A percentile compares a stretch with the other conserved stretches of the same genome.
Conservation (phyloP, 2,329 filamentous ascomycete species). For the Aureobasidium subglaciale region DNA sequence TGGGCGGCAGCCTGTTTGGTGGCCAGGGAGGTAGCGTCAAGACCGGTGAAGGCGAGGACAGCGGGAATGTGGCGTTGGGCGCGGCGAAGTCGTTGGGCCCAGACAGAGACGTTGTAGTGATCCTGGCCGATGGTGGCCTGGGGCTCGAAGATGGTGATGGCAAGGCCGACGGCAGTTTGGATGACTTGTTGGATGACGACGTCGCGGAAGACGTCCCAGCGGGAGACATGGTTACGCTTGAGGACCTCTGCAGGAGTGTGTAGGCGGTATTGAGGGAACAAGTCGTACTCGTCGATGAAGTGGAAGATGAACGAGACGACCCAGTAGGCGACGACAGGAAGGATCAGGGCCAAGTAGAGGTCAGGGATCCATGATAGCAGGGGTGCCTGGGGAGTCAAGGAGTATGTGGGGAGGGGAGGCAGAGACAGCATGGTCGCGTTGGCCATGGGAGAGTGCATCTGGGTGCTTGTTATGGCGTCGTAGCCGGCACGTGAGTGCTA, state of each 20-base stretch:
- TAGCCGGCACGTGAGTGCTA: conserved; percentile 6
- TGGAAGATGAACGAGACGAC: conserved; percentile 78
- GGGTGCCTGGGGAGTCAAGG: conserved; percentile 60
- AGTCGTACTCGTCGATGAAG: conserved; percentile 72
- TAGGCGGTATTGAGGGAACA: conserved; percentile 84
- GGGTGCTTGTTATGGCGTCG: conserved; percentile 3
- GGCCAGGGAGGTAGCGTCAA: conserved; percentile 69
- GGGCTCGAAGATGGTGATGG: conserved; percentile 65
- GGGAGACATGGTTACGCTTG: conserved; percentile 77
- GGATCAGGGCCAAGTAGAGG: conserved; percentile 65
- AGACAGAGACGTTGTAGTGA: conserved; percentile 80
- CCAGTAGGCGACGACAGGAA: conserved; percentile 86
- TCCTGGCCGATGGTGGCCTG: conserved; percentile 69
- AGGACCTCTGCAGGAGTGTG: conserved; percentile 90
- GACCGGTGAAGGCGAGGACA: conserved; percentile 62
- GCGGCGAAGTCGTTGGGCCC: conserved; percentile 75
- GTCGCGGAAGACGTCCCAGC: conserved; percentile 81
- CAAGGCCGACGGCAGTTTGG: conserved; percentile 65
- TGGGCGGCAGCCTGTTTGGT: conserved; percentile 65
- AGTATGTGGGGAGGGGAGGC: conserved; percentile 80
- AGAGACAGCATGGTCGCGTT: conserved; percentile 44
- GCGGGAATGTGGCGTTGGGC: conserved; percentile 71
- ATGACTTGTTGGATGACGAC: conserved; percentile 88
- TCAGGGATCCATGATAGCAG: conserved; percentile 75
- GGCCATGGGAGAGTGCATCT: conserved; percentile 21